Evolutionary conservation across 2,329 filamentous ascomycete species (phyloP).

Genomic region (Aspergillus sp.): DNA sequence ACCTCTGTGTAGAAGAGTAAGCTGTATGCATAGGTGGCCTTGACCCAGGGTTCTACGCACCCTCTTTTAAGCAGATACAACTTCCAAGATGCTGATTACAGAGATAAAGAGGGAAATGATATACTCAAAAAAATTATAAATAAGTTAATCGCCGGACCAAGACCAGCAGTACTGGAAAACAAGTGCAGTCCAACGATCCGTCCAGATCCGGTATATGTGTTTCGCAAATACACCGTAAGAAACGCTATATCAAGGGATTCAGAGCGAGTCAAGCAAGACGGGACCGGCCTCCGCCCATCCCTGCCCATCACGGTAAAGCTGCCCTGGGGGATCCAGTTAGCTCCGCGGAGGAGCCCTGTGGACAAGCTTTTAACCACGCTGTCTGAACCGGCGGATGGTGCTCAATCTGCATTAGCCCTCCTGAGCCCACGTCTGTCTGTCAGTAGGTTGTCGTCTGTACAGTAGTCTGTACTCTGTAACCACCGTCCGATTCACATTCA

Average conservation of each 20-base stretch:
- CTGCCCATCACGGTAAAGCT: constrained; percentile 15
- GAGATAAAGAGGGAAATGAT: too few species aligned
- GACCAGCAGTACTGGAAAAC: not conserved
- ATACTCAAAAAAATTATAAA: too few species aligned
- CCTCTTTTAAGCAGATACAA: too few species aligned
- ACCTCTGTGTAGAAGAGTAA: not conserved
- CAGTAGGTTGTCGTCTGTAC: not conserved
- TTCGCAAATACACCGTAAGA: not conserved
- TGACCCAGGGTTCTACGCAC: not conserved
- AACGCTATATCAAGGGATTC: constrained; percentile 2
- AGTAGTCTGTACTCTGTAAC: not conserved
- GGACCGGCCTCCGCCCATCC: constrained; percentile 8
- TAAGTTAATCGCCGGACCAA: too few species aligned
- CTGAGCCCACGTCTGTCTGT: not conserved
- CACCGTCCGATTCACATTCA: not conserved
- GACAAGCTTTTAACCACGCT: constrained; percentile 27
- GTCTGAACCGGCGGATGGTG: constrained; percentile 8
- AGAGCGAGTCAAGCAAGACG: not conserved
- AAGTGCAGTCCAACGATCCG: not conserved
- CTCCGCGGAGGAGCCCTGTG: constrained; percentile 21
- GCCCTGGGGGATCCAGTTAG: constrained; percentile 5
- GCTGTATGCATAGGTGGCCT: not conserved
- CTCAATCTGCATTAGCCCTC: constrained; percentile 17
- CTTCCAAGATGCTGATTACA: too few species aligned
- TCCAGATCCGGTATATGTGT: not conserved